Evolutionary conservation across 805 yeast genomes (phyloP).

Genomic region (Komagataella pseudopastoris): DNA sequence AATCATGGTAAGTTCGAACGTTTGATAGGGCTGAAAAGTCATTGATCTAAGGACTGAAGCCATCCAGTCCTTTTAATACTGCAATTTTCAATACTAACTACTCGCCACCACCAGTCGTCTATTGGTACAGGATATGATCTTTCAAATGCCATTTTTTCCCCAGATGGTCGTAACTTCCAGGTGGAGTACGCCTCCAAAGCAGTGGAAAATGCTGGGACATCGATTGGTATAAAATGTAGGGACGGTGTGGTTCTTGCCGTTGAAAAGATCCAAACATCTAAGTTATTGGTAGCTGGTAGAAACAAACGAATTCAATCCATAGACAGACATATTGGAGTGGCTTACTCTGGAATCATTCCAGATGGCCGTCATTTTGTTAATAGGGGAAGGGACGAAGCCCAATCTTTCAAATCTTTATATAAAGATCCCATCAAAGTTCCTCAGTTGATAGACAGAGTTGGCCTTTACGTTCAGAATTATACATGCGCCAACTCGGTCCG

Average conservation of each 20-base stretch:
- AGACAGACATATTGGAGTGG: slow-evolving; percentile 89
- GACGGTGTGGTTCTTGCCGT: slow-evolving; percentile 97
- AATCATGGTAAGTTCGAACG: neutral
- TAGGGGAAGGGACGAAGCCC: slow-evolving; percentile 87
- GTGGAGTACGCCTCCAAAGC: slow-evolving; percentile 97
- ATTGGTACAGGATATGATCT: slow-evolving; percentile 99
- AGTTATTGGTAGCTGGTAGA: slow-evolving; percentile 76
- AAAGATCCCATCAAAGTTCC: slow-evolving; percentile 69
- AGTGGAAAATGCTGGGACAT: slow-evolving; percentile 93
- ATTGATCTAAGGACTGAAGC: neutral
- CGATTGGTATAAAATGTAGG: slow-evolving; percentile 80
- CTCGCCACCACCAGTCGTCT: slow-evolving; percentile 37
- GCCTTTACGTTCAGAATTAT: slow-evolving; percentile 87
- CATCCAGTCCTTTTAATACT: neutral
- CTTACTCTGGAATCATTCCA: slow-evolving; percentile 88
- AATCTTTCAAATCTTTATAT: slow-evolving; percentile 62
- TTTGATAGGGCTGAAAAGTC: neutral
- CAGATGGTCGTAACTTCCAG: slow-evolving; percentile 91
- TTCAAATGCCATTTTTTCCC: slow-evolving; percentile 89
- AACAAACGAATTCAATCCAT: slow-evolving; percentile 87
- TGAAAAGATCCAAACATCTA: slow-evolving; percentile 83
- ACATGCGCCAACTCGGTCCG: slow-evolving; percentile 94
- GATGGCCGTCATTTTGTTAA: slow-evolving; percentile 91
- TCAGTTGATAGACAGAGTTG: slow-evolving; percentile 74
- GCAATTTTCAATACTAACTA: neutral